phyloP scores from a whole-genome alignment of 179 eudicot genomes.

The Gypsophila paniculata region DNA sequence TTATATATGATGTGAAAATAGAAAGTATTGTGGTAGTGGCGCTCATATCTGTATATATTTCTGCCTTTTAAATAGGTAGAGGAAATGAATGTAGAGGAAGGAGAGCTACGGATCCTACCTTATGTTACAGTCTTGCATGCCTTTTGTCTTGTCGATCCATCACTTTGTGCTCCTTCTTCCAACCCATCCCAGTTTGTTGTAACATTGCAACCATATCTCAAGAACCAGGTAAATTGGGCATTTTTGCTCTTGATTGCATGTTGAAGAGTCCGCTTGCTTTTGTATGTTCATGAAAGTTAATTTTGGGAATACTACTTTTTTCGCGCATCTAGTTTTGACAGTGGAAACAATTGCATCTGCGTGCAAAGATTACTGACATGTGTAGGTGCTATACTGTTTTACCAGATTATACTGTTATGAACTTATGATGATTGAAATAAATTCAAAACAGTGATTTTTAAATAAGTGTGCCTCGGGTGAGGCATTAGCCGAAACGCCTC shows the following conservation, averaged over 20 bases:
- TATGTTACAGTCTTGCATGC: conserved; percentile 86
- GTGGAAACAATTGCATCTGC: neutral
- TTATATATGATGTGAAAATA: conserved; percentile 13
- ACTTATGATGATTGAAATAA: neutral
- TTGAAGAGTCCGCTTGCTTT: neutral
- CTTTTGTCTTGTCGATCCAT: conserved; percentile 88
- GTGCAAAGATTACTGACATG: neutral
- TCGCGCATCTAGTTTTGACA: neutral
- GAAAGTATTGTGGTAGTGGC: conserved; percentile 6
- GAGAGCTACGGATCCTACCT: conserved; percentile 67
- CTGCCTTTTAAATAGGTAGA: conserved; percentile 48
- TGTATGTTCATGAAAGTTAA: neutral
- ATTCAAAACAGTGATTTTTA: neutral
- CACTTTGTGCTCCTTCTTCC: conserved; percentile 92
- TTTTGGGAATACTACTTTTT: neutral
- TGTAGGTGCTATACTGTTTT: neutral
- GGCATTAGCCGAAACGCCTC: neutral
- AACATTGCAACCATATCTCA: conserved; percentile 92
- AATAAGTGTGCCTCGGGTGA: too few relatives aligned
- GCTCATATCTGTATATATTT: conserved; percentile 1
- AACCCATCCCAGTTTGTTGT: conserved; percentile 97
- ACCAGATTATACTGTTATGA: neutral
- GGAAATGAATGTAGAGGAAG: conserved; percentile 66
- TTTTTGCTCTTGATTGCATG: neutral
- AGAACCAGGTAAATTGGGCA: conserved; percentile 61